phyloP scores from a whole-genome alignment of 2,329 filamentous ascomycete genomes.

The Ophiostoma tasmaniense region DNA sequence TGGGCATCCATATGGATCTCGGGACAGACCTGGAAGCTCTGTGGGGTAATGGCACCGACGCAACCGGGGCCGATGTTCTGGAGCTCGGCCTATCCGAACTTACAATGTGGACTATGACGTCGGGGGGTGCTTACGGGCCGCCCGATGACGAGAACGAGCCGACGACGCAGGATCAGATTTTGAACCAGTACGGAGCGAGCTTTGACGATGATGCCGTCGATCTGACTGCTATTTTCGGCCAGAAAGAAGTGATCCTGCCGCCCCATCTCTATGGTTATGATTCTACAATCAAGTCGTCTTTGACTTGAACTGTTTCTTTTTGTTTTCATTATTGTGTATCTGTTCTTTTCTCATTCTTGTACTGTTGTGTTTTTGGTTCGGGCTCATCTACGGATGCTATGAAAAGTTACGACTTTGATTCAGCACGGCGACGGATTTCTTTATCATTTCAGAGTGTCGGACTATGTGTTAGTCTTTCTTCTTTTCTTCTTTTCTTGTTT shows the following conservation, averaged over 20 bases:
- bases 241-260: constrained; percentile 27
- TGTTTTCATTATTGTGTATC: not conserved
- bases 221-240: constrained; percentile 41
- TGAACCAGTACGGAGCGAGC: too few species aligned
- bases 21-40: constrained; percentile 30
- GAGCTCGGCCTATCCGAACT: constrained; percentile 41
- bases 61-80: constrained; percentile 19
- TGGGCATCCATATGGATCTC: constrained; percentile 43
- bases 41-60: constrained; percentile 32
- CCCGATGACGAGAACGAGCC: constrained; percentile 22
- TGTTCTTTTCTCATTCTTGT: not conserved
- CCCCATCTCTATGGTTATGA: constrained; percentile 29
- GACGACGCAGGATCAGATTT: constrained; percentile 1
- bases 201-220: constrained; percentile 27
- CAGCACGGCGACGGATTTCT: not conserved
- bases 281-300: not conserved
- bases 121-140: not conserved
- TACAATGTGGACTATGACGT: not conserved
- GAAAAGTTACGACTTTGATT: constrained; percentile 10
- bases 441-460: constrained; percentile 5
- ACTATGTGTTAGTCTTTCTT: not conserved
- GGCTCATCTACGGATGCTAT: not conserved
- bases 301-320: too few species aligned
- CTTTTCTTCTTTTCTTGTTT: not conserved
- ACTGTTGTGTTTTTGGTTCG: not conserved